phyloP scores from a whole-genome alignment of 257 asterid genomes.

The Capsicum chinense region DNA sequence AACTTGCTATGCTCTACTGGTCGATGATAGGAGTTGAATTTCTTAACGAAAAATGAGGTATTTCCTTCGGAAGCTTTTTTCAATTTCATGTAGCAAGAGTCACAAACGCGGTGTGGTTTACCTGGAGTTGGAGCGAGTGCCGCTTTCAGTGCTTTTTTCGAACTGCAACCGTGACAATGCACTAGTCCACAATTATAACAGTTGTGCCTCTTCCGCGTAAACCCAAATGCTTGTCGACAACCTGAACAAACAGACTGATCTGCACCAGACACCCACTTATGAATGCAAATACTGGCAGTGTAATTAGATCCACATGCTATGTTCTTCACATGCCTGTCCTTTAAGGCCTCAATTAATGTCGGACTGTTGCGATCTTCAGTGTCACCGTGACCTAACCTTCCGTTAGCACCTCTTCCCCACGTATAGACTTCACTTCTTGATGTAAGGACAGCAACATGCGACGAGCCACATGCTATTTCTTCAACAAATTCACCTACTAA shows the following conservation, averaged over 20 bases:
- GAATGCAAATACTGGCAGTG: conserved; percentile 81
- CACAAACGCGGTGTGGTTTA: conserved; percentile 94
- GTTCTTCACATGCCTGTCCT: conserved; percentile 79
- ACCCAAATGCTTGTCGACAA: conserved; percentile 88
- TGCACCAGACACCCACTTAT: conserved; percentile 89
- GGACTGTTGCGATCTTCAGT: conserved; percentile 69
- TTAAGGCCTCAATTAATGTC: conserved; percentile 74
- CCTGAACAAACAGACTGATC: conserved; percentile 89
- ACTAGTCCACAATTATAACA: conserved; percentile 91
- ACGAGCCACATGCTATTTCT: conserved; percentile 76
- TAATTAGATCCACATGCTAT: conserved; percentile 86
- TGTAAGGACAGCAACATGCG: conserved; percentile 83
- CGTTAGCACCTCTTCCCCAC: conserved; percentile 92
- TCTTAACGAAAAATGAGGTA: conserved; percentile 44
- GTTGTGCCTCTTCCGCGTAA: conserved; percentile 81
- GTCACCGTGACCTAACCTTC: conserved; percentile 93
- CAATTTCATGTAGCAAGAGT: conserved; percentile 69
- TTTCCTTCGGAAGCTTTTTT: conserved; percentile 69
- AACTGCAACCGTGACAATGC: conserved; percentile 91
- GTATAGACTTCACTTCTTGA: conserved; percentile 81
- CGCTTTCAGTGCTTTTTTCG: conserved; percentile 82
- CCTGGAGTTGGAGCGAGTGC: conserved; percentile 95
- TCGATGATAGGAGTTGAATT: conserved; percentile 51
- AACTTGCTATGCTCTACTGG: conserved; percentile 51
- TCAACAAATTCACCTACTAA: conserved; percentile 94